Evolutionary conservation across 106 monocot genomes (phyloP), one percentile per base, ranked within the genome.

Genomic region (Dendrobium catenatum): DNA sequence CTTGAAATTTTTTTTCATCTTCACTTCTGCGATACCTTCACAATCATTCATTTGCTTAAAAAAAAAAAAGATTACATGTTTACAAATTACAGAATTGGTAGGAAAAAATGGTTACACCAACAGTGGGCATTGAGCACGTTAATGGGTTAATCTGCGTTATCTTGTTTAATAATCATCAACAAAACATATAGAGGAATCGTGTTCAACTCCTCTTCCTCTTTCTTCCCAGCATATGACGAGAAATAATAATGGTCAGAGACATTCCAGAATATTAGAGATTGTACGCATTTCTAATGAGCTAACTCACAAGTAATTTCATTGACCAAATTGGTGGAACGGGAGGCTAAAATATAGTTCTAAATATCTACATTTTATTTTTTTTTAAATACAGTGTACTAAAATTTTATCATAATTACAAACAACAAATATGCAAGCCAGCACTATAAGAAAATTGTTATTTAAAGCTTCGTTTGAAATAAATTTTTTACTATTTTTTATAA

Each of bases 141-240:
- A 6, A 29, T 6, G 68, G 9, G 22, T 40, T 49, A 55, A 85
- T 91, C 89, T 94, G 89, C 0, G 91, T n/a, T 91, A 49, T 92
- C 90, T 81, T 94, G 91, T 80, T 94, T 94, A 19, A 92, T 91
- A 55, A 89, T 90, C 91, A 92, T 88, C 91, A 94, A 91, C 75
- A 94, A 75, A 76, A 94, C 90, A 56, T 91, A 94, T 5, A 94
- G 85, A 37, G 94, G 94, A 9, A 90, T 88, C 0, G 94, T 94
- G 88, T 81, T 91, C 79, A 93, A 87, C 77, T 87, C 87, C 67
- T 87, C 84, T 16, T 88, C 88, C 43, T 88, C 85, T 72, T 88
- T 88, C 88, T 93, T 94, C 77, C 86, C 86, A 82, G 22, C 84
- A 84, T 84, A 76, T 59, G 67, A 82, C 9, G 41, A 73, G 40